Evolutionary conservation across 257 asterid species (phyloP).

Genomic region (Nicotiana obtusifolia): DNA sequence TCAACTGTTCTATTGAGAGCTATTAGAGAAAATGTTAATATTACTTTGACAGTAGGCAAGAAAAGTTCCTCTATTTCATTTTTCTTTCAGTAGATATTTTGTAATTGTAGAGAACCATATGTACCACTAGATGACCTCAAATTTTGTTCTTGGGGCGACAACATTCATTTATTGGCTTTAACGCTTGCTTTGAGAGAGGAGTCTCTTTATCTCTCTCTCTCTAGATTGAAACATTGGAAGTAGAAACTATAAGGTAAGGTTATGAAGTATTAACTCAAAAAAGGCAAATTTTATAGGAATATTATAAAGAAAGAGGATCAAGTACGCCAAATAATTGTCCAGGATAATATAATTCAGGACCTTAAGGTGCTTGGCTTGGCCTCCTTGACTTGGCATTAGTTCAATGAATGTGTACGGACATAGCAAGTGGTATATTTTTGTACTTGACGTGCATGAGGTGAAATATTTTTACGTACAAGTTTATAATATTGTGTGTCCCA

Average conservation of each 20-base stretch:
- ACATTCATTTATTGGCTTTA: not conserved
- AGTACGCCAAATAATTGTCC: not conserved
- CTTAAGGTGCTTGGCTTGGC: not conserved
- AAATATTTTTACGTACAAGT: conserved; percentile 3
- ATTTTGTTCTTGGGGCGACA: not conserved
- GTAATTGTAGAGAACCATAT: not conserved
- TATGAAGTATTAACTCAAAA: not conserved
- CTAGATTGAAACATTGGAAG: not conserved
- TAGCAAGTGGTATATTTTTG: not conserved
- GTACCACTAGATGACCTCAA: not conserved
- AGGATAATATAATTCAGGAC: not conserved
- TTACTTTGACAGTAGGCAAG: not conserved
- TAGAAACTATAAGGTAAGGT: not conserved
- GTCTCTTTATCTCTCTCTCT: not conserved
- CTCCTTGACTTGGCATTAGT: not conserved
- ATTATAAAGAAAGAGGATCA: not conserved
- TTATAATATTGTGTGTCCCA: conserved; percentile 11
- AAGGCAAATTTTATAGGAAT: too few species aligned
- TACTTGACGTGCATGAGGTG: conserved; percentile 10
- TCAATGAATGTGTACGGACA: not conserved
- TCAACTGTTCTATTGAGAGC: not conserved
- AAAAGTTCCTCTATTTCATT: not conserved
- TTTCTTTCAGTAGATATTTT: not conserved
- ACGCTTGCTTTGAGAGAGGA: not conserved
- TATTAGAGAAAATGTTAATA: not conserved